Conservation (phyloP, 306 rosid genomes). For the Cicer cuneatum region DNA sequence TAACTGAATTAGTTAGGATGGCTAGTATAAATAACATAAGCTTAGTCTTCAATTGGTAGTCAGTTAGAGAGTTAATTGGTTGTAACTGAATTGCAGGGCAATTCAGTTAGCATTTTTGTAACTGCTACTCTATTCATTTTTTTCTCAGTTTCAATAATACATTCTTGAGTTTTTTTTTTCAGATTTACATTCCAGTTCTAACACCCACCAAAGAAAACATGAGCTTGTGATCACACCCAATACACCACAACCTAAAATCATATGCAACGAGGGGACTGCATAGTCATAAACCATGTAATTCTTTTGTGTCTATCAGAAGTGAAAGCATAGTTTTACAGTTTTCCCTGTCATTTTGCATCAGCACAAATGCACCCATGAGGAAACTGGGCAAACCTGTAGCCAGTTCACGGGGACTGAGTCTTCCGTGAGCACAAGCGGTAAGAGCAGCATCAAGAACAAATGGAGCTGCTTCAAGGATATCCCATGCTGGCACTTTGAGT, state of each 20-base stretch:
- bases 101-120: too few relatives aligned
- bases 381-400: slow-evolving; percentile 73
- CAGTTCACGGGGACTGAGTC: slow-evolving; percentile 91
- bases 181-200: too few relatives aligned
- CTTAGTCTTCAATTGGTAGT: too few relatives aligned
- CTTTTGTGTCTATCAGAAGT: neutral
- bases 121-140: too few relatives aligned
- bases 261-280: neutral
- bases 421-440: slow-evolving; percentile 94
- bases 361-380: neutral
- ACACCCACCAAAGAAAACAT: slow-evolving; percentile 5
- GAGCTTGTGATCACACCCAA: neutral
- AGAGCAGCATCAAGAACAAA: slow-evolving; percentile 95
- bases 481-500: slow-evolving; percentile 98
- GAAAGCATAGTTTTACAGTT: neutral
- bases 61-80: too few relatives aligned
- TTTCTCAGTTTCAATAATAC: too few relatives aligned
- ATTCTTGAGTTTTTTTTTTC: too few relatives aligned
- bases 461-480: slow-evolving; percentile 92
- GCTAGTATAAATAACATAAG: too few relatives aligned
- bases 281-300: neutral
- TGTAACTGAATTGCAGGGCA: too few relatives aligned
- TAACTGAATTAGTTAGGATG: too few relatives aligned
- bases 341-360: neutral
- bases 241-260: slow-evolving; percentile 24